Evolutionary conservation across 2,329 filamentous ascomycete genomes (phyloP).

Genomic region (Sporothrix schenckii): DNA sequence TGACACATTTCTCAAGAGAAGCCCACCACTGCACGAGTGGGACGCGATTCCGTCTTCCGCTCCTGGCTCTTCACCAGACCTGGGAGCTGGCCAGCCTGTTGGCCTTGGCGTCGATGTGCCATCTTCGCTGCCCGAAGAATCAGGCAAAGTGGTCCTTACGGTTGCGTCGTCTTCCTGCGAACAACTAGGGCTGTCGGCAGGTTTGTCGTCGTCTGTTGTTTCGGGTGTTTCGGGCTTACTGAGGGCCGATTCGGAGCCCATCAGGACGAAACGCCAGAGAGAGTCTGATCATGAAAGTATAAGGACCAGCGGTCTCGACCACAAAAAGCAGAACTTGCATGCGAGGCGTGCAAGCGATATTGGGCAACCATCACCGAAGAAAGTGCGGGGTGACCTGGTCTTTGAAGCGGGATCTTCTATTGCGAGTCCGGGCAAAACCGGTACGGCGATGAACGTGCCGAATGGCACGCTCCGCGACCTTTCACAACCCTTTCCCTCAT

Average conservation of each 20-base stretch:
- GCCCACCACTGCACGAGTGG: not conserved
- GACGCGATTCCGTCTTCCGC: constrained; percentile 15
- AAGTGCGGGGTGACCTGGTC: not conserved
- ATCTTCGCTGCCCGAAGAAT: constrained; percentile 35
- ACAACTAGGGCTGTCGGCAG: not conserved
- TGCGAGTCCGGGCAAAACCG: too few species aligned
- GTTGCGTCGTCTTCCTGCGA: not conserved
- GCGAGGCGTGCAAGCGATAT: not conserved
- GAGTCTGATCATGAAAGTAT: not conserved
- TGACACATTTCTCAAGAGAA: not conserved
- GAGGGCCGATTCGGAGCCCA: constrained; percentile 1
- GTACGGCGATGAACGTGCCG: too few species aligned
- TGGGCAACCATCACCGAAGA: not conserved
- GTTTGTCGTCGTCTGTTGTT: not conserved
- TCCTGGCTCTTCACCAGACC: not conserved
- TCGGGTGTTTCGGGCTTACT: not conserved
- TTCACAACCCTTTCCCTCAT: constrained; percentile 8
- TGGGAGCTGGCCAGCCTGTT: not conserved
- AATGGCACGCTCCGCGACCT: not conserved
- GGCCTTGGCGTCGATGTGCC: constrained; percentile 26
- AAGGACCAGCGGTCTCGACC: not conserved
- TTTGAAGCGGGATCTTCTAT: not conserved
- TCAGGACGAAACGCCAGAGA: not conserved
- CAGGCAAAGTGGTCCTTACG: constrained; percentile 23
- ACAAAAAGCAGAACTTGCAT: not conserved